Evolutionary conservation across 2,329 filamentous ascomycete species (phyloP).

Genomic region (Xylariales sp.): DNA sequence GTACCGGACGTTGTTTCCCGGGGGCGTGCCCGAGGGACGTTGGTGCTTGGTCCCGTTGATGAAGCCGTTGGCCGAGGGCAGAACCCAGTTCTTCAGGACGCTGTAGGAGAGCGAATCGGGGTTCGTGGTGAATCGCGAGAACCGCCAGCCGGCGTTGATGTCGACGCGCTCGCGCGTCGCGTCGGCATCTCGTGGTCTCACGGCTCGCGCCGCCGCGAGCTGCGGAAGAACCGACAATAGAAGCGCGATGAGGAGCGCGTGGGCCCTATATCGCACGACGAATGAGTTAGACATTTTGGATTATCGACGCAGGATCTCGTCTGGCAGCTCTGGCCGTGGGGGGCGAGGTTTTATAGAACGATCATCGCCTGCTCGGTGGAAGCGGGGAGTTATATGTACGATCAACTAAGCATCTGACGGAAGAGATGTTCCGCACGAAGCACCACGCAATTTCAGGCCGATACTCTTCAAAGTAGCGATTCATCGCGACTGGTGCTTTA

Average conservation of each 20-base stretch:
- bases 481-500: background rate
- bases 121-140: slow-evolving; percentile 50
- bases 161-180: slow-evolving; percentile 49
- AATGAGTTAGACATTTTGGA: slow-evolving; percentile 30
- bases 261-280: slow-evolving; percentile 18
- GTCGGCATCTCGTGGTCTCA: background rate
- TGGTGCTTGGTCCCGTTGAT: slow-evolving; percentile 43
- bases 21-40: slow-evolving; percentile 44
- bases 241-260: slow-evolving; percentile 24
- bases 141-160: slow-evolving; percentile 52
- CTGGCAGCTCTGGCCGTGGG: too few species aligned
- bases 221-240: slow-evolving; percentile 24
- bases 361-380: slow-evolving; percentile 7
- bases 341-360: background rate
- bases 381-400: slow-evolving; percentile 19
- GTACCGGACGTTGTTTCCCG: slow-evolving; percentile 45
- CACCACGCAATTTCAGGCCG: background rate
- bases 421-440: background rate
- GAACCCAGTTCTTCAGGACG: slow-evolving; percentile 50
- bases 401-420: slow-evolving; percentile 4
- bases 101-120: slow-evolving; percentile 52
- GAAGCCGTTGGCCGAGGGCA: slow-evolving; percentile 50
- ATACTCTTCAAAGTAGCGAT: background rate
- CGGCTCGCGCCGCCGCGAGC: slow-evolving; percentile 24
- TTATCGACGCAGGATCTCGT: background rate